A percentile compares a stretch with the other conserved stretches of the same genome.
Conservation (phyloP, 345 rosid genomes). For the Syzygium jambos region DNA sequence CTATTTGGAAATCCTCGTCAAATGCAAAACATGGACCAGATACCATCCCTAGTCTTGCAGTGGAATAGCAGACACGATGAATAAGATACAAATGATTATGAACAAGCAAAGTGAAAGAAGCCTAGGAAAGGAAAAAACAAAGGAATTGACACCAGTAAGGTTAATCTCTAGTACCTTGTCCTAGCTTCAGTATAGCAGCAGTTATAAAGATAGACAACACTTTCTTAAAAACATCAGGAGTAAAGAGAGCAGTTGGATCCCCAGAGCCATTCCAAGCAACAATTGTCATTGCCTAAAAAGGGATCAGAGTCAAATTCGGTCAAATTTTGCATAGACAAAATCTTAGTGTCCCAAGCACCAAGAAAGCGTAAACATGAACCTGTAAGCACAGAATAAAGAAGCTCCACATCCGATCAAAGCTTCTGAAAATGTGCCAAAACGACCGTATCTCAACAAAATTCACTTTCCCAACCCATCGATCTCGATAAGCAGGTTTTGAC, state of each 20-base stretch:
- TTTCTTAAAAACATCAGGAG: slow-evolving; percentile 61
- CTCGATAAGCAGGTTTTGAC: slow-evolving; percentile 40
- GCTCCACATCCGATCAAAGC: slow-evolving; percentile 99
- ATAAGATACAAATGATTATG: not conserved
- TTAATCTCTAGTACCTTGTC: slow-evolving; percentile 53
- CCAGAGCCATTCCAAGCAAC: slow-evolving; percentile 91
- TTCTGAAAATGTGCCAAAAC: slow-evolving; percentile 95
- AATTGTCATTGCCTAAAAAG: slow-evolving; percentile 76
- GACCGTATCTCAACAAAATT: slow-evolving; percentile 96
- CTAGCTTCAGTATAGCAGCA: slow-evolving; percentile 94
- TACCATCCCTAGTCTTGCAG: not conserved
- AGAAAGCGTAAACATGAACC: slow-evolving; percentile 25
- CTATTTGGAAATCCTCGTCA: not conserved
- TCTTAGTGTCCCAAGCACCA: not conserved
- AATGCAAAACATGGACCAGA: not conserved
- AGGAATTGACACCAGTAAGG: not conserved
- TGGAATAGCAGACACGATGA: not conserved
- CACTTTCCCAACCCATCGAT: slow-evolving; percentile 89
- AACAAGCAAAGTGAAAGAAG: not conserved
- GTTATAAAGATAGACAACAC: slow-evolving; percentile 83
- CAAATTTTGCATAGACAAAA: not conserved
- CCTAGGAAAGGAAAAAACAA: not conserved
- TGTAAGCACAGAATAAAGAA: slow-evolving; percentile 85
- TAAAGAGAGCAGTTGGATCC: slow-evolving; percentile 46
- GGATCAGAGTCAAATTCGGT: slow-evolving; percentile 12